phyloP scores from a whole-genome alignment of 176 grass and related monocot species.

The Canna indica region DNA sequence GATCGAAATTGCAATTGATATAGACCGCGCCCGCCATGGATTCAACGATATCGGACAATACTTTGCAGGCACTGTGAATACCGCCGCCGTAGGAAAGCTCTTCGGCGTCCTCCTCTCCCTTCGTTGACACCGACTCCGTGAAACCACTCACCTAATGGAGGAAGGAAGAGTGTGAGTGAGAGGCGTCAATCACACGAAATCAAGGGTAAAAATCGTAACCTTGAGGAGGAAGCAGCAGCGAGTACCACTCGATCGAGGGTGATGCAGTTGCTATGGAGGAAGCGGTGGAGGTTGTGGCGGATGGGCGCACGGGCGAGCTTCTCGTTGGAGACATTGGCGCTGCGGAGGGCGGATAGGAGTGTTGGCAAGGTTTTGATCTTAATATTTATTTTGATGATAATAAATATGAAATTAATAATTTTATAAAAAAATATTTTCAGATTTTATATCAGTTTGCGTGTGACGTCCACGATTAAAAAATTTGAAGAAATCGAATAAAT shows the following conservation, averaged over 20 bases:
- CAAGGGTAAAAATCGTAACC: background rate
- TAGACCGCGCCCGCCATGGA: conserved; percentile 60
- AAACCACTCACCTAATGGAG: conserved; percentile 46
- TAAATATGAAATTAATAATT: too few species aligned
- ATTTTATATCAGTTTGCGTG: too few species aligned
- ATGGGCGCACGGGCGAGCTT: conserved; percentile 64
- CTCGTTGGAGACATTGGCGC: conserved; percentile 69
- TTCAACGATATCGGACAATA: conserved; percentile 73
- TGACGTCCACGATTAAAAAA: too few species aligned
- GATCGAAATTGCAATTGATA: conserved; percentile 64
- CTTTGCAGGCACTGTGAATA: conserved; percentile 51
- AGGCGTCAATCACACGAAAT: too few species aligned
- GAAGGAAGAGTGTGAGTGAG: background rate
- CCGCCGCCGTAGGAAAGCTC: conserved; percentile 37
- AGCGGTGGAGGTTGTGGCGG: conserved; percentile 40
- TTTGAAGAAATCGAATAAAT: too few species aligned
- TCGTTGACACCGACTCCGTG: conserved; percentile 34
- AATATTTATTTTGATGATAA: too few species aligned
- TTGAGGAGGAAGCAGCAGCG: background rate
- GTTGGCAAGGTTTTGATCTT: too few species aligned
- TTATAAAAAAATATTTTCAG: too few species aligned
- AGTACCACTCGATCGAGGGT: conserved; percentile 46
- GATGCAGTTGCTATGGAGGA: conserved; percentile 45
- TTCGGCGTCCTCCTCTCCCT: conserved; percentile 27
- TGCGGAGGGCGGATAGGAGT: conserved; percentile 45